Base-by-base conservation (phyloP, 352 stramenopile species). In the Achlya hypogyna region DNA sequence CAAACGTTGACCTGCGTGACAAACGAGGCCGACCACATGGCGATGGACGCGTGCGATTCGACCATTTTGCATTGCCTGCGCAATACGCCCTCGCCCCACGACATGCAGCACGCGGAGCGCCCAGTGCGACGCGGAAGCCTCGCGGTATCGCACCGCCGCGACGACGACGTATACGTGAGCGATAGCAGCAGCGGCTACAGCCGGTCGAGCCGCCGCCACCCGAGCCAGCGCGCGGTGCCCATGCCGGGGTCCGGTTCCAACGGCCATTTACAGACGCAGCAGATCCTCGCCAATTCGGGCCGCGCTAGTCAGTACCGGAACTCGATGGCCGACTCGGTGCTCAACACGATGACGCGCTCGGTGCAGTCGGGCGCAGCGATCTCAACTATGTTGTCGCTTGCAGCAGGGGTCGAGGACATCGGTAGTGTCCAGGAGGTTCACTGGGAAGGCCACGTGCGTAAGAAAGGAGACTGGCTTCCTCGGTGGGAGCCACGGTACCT, bases 391-490 rank as follows among this genome's bases (percentile, higher is more conserved):
- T 18, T 45, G 38, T 45, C 38, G 38, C 38, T 45, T 18, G 38
- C 38, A 18, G 38, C 38, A 10, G 38, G 38, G 12, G 38, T 45
- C 38, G 38, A 45, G n/a, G 51, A 58, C 52, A 2, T 42, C 29
- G 32, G 32, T 38, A 22, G 20, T 10, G 20, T 47, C 34, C 54
- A 64, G 22, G 54, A 64, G 52, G 54, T 64, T 4, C 54, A 64
- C 31, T 91, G 79, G 81, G 76, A 88, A 51, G 82, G 84, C 34
- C 73, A 69, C 35, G 74, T 86, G 60, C 75, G 76, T 40, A 82
- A 81, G 71, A 89, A 89, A 59, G 77, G 82, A 60, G 84, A 93
- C 53, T 93, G 84, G 84, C 66, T 93, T 23, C 84, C 84, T 40
- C 78, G 78, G 32, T 93, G 84, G 84, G 84, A 93, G 52, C 78